Evolutionary conservation across 352 stramenopile species (phyloP), one percentile per base, ranked within the genome.

Genomic region (Phytophthora capsici): DNA sequence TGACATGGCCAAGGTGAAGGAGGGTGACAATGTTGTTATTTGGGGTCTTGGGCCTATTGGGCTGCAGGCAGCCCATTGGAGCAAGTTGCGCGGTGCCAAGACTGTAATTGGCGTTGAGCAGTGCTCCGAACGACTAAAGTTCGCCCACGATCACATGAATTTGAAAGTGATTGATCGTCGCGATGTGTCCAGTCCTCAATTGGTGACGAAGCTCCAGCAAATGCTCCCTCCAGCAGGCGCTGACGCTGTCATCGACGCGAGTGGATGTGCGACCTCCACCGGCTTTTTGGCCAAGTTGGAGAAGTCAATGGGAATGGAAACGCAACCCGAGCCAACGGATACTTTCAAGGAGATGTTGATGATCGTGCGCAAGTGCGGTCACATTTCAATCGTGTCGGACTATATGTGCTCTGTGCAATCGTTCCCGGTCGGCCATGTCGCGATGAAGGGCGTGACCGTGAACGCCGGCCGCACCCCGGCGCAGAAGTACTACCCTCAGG

Each of bases 31-130:
- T 7, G 84, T 90, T 28, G 80, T 90, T 8, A 83, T 92, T 69
- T 92, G 84, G 84, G 84, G 84, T 0, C 67, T 92, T 22, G 84
- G 83, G 0, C 79, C 83, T 10, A 74, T 91, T 8, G 83, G 83
- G 1, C 51, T 91, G 5, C 77, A 84, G 68, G 60, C 71, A 5
- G 79, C 74, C 12, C 55, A 89, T 54, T 90, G 81, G 83, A 77
- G 76, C 66, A 86, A 89, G 68, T 41, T 90, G 30, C 85, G 82
- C 37, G 82, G 80, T 6, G 82, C 82, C 32, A 86, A 84, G 54
- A 76, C 71, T 7, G 76, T 92, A 22, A 58, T 92, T 40, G 82
- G 80, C 17, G 59, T 92, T 10, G 84, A 92, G 30, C 41, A 77
- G 10, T 70, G 71, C 45, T 52, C 61, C 12, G 78, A 89, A 28